A percentile compares a stretch with the other conserved stretches of the same genome.
Evolutionary conservation across 2,329 filamentous ascomycete species (phyloP).

Genomic region (Tricladium varicosporioides): DNA sequence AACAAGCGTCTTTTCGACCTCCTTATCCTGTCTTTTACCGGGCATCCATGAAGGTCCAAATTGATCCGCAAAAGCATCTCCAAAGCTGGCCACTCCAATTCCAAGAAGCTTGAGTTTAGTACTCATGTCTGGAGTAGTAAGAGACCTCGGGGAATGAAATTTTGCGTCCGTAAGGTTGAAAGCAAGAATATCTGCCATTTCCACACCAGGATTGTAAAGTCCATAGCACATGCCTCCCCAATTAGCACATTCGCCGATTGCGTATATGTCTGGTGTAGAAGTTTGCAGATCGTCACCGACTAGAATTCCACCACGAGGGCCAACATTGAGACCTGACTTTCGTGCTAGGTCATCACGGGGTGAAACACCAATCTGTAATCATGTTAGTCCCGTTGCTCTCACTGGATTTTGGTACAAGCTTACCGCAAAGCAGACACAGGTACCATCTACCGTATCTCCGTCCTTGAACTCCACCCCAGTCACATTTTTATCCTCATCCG

Average conservation of each 20-base stretch:
- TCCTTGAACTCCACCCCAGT: slow-evolving; percentile 77
- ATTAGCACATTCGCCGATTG: slow-evolving; percentile 87
- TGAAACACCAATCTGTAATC: slow-evolving; percentile 67
- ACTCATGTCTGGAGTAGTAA: slow-evolving; percentile 82
- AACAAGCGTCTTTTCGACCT: slow-evolving; percentile 52
- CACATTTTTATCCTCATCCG: slow-evolving; percentile 64
- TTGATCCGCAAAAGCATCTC: slow-evolving; percentile 87
- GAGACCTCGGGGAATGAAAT: slow-evolving; percentile 64
- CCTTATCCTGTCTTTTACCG: slow-evolving; percentile 50
- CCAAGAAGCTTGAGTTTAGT: slow-evolving; percentile 89
- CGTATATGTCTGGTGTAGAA: slow-evolving; percentile 71
- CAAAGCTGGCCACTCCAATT: slow-evolving; percentile 89
- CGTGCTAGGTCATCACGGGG: slow-evolving; percentile 75
- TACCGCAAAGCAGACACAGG: slow-evolving; percentile 79
- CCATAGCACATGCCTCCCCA: slow-evolving; percentile 87
- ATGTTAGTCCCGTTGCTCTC: background rate
- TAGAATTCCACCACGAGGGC: slow-evolving; percentile 71
- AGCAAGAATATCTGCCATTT: slow-evolving; percentile 88
- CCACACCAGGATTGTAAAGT: slow-evolving; percentile 83
- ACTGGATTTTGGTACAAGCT: background rate
- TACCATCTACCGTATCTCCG: slow-evolving; percentile 72
- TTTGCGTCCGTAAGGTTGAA: slow-evolving; percentile 88
- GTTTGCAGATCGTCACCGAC: slow-evolving; percentile 60
- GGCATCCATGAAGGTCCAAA: slow-evolving; percentile 76
- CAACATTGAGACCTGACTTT: slow-evolving; percentile 65